Conservation (phyloP, 2,329 filamentous ascomycete genomes). For the Cytospora mali region DNA sequence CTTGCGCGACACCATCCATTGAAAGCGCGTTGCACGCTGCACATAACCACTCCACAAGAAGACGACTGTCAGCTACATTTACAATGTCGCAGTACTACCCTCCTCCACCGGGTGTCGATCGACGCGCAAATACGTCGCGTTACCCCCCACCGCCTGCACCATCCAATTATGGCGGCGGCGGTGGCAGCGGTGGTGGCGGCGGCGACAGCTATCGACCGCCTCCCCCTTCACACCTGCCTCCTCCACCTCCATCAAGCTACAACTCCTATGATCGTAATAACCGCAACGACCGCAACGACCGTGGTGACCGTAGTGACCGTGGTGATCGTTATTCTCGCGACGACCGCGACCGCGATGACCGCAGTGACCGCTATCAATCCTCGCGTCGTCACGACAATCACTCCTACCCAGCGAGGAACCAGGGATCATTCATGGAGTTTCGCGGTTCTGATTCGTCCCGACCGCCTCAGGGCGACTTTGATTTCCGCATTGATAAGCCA, state of each 20-base stretch:
- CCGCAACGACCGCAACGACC: constrained; percentile 23
- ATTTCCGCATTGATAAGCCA: constrained; percentile 57
- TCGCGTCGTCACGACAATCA: constrained; percentile 16
- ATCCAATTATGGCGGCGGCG: constrained; percentile 4
- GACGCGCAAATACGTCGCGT: constrained; percentile 21
- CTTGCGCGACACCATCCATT: not conserved
- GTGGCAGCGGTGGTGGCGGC: not conserved
- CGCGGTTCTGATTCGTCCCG: constrained; percentile 32
- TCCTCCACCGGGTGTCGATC: constrained; percentile 26
- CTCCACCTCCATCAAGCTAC: constrained; percentile 27
- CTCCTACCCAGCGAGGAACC: constrained; percentile 17
- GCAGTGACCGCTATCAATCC: constrained; percentile 28
- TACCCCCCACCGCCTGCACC: constrained; percentile 15
- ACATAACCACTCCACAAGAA: not conserved
- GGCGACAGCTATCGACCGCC: constrained; percentile 21
- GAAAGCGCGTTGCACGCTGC: constrained; percentile 14
- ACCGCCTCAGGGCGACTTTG: constrained; percentile 55
- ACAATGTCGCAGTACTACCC: constrained; percentile 27
- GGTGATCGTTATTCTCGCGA: too few species aligned
- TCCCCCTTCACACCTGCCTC: constrained; percentile 19
- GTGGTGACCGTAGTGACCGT: constrained; percentile 21
- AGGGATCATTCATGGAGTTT: constrained; percentile 9
- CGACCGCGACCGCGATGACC: too few species aligned
- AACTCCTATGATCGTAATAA: constrained; percentile 16
- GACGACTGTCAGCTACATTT: not conserved